Evolutionary conservation across 2,329 filamentous ascomycete species (phyloP).

Genomic region (Cladosporium cucumerinum): DNA sequence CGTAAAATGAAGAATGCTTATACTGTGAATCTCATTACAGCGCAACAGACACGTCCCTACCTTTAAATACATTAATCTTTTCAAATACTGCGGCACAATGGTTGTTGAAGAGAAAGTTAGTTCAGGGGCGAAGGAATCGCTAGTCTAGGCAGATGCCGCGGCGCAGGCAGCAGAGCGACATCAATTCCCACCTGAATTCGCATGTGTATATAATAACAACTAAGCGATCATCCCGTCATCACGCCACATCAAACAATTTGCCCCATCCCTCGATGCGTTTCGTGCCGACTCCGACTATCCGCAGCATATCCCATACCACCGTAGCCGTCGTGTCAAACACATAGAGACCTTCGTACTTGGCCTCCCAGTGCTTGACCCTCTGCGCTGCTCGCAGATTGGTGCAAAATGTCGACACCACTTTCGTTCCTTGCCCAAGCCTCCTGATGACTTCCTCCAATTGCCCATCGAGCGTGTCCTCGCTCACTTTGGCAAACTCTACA

Average conservation of each 20-base stretch:
- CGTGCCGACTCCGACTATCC: slow-evolving; percentile 33
- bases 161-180: neutral
- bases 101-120: neutral
- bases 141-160: slow-evolving; percentile 1
- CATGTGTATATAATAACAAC: neutral
- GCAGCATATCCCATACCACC: slow-evolving; percentile 43
- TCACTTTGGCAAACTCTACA: slow-evolving; percentile 37
- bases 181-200: neutral
- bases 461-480: slow-evolving; percentile 30
- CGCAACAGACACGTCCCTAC: neutral
- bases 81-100: neutral
- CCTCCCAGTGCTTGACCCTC: slow-evolving; percentile 40
- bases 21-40: neutral
- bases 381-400: slow-evolving; percentile 45
- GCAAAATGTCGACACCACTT: slow-evolving; percentile 43
- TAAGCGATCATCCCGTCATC: neutral
- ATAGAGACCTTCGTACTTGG: slow-evolving; percentile 31
- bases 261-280: slow-evolving; percentile 36
- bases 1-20: neutral
- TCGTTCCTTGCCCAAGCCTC: slow-evolving; percentile 26
- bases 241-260: slow-evolving; percentile 27
- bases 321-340: slow-evolving; percentile 45
- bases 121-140: slow-evolving; percentile 7
- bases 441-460: slow-evolving; percentile 31
- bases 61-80: neutral